Base-by-base conservation (phyloP, 2,329 filamentous ascomycete genomes). In the Fusarium sp. region DNA sequence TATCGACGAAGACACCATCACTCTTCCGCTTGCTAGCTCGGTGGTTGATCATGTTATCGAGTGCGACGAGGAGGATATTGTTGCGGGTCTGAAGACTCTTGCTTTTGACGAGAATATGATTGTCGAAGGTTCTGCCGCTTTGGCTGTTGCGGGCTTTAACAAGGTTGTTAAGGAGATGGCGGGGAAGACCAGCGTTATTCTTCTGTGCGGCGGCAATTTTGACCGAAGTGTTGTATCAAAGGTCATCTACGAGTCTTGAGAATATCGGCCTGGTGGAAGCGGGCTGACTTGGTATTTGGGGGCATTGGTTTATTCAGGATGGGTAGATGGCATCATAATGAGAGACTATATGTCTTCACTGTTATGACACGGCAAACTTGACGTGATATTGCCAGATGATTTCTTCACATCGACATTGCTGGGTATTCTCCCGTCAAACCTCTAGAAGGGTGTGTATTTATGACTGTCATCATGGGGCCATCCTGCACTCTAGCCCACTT, bases 101-200 rank as follows among this genome's bases (percentile, higher is more conserved):
- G 72, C 69, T 6, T 62, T 76, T 24, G 71, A 73, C 8, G 73
- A 78, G 65, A 77, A 77, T 35, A 76, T 78, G 76, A 61, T 78
- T 29, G 74, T 77, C 2, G 76, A 78, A 31, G 75, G 76, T 1
- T 71, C 76, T 24, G 75, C 73, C 11, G 75, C 75, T 16, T 37
- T 78, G 5, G 76, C 75, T 14, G 57, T 76, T 18, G 76, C 76
- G 4, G 76, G 75, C 1, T 77, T 74, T n/a, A 60, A 68, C 13
- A 75, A 74, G 50, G 67, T 75, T 31, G 67, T 57, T 6, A 24
- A 40, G 34, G 56, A 58, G 4, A n/a, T 58, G 22, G 22, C 3
- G 22, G 56, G 56, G 6, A 37, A 40, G 35, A 58, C 56, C 6
- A 58, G 35, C 8, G 56, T 58, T 27, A 11, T 58, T 27, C 6